Evolutionary conservation across 169 alveolate genomes (phyloP), one percentile per base, ranked within the genome.

Genomic region (Miamiensis avidus): DNA sequence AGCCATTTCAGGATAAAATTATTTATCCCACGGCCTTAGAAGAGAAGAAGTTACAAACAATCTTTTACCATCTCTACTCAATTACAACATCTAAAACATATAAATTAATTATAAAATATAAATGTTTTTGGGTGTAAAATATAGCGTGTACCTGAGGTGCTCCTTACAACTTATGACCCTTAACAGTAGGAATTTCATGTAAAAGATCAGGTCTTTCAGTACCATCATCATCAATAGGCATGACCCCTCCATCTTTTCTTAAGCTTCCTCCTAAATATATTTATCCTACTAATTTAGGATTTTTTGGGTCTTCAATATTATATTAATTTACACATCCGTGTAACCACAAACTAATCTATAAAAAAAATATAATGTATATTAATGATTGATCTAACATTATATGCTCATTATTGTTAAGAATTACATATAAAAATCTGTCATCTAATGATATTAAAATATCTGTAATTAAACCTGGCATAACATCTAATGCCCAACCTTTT

Each of bases 1-100:
- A 31, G 73, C 81, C 91, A 87, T 87, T 65, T 87, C 91, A 25
- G 91, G 91, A 30, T 87, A 87, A 83, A 87, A 87, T 81, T 87
- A 84, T 15, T 69, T 81, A 84, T 87, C 91, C 91, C 91, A 87
- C 26, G 88, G 81, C 73, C 87, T 78, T 34, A 87, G 82, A 25
- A 87, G 81, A 1, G 88, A 82, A 30, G 88, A 83, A 81, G 91
- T 74, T 75, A 87, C 91, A 78, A 81, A 87, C n/a, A 87, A 81
- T 15, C 91, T 85, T 25, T 76, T 75, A 31, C 91, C 91, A 33
- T 87, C 91, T 26, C 85, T 65, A 81, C 84, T 74, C 20, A 87
- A 86, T 81, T 87, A 82, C 72, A 87, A 75, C 91, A 87, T 87
- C 72, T 87, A 84, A 11, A 49, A 49, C 4, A 49, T 11, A 49